phyloP scores from a whole-genome alignment of 176 grass and related monocot genomes.

The Chrysopogon serrulatus region DNA sequence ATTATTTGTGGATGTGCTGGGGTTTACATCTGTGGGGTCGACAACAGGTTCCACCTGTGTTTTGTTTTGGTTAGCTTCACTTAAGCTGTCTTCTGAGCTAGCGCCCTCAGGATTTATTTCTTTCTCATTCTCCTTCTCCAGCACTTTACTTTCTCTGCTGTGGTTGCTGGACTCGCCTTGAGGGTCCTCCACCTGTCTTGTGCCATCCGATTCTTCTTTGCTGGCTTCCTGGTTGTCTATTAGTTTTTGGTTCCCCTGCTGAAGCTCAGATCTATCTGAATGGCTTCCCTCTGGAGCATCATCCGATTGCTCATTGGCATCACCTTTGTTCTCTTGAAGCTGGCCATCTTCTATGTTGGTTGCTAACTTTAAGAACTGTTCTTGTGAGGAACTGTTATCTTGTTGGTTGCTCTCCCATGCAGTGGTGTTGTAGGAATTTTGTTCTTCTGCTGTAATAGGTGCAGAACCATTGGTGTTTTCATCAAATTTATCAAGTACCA shows the following conservation, averaged over 20 bases:
- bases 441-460: conserved; percentile 30
- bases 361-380: conserved; percentile 57
- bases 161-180: conserved; percentile 30
- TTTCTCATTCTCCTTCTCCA: conserved; percentile 42
- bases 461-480: conserved; percentile 9
- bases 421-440: conserved; percentile 18
- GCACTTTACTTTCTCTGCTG: conserved; percentile 39
- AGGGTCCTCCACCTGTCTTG: conserved; percentile 24
- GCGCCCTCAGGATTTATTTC: conserved; percentile 35
- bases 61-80: conserved; percentile 34
- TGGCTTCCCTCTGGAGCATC: conserved; percentile 29
- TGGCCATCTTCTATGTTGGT: conserved; percentile 60
- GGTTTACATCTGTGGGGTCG: conserved; percentile 20
- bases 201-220: conserved; percentile 25
- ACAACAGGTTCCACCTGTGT: neutral
- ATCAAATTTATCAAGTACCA: neutral
- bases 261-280: conserved; percentile 41
- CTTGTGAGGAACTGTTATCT: conserved; percentile 42
- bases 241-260: conserved; percentile 11
- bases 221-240: conserved; percentile 24
- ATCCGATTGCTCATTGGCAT: conserved; percentile 32
- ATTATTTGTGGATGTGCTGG: conserved; percentile 24
- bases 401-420: conserved; percentile 28
- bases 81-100: conserved; percentile 25
- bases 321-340: conserved; percentile 28